Percentiles rank a stretch among this genome's conserved stretches.
phyloP scores from a whole-genome alignment of 352 stramenopile genomes.

The Pythium aquatile region DNA sequence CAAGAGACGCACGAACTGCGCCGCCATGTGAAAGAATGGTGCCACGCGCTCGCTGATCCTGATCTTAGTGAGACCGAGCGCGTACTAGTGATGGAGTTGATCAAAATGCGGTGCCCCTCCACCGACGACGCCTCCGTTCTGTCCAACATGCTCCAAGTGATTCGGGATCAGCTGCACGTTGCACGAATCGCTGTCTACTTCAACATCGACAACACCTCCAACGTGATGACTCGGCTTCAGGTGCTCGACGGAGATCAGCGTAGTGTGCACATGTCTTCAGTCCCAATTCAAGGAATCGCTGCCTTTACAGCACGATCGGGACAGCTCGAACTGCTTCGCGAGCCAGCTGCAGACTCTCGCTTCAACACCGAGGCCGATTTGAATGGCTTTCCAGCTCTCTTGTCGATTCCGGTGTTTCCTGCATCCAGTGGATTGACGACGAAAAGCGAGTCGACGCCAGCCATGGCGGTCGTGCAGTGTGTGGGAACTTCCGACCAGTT shows the following conservation, averaged over 20 bases:
- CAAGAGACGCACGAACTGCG: not conserved
- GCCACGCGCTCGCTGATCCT: not conserved
- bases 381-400: not conserved
- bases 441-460: not conserved
- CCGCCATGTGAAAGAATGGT: constrained; percentile 2
- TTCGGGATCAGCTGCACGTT: not conserved
- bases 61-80: not conserved
- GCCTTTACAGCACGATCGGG: not conserved
- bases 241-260: not conserved
- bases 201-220: not conserved
- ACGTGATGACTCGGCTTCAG: not conserved
- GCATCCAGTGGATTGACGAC: not conserved
- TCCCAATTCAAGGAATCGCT: not conserved
- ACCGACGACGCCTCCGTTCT: not conserved
- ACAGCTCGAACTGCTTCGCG: not conserved
- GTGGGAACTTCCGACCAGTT: not conserved
- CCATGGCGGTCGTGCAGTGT: constrained; percentile 1
- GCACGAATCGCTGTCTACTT: constrained; percentile 2
- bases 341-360: not conserved
- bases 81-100: not conserved
- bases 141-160: constrained; percentile 1
- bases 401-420: constrained; percentile 5
- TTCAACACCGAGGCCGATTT: not conserved
- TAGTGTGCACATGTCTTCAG: not conserved
- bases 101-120: not conserved